Percentiles rank a stretch among this genome's conserved stretches.
Conservation (phyloP, 192 early-diverging fungal genomes). For the Irineochytrium annulatum region DNA sequence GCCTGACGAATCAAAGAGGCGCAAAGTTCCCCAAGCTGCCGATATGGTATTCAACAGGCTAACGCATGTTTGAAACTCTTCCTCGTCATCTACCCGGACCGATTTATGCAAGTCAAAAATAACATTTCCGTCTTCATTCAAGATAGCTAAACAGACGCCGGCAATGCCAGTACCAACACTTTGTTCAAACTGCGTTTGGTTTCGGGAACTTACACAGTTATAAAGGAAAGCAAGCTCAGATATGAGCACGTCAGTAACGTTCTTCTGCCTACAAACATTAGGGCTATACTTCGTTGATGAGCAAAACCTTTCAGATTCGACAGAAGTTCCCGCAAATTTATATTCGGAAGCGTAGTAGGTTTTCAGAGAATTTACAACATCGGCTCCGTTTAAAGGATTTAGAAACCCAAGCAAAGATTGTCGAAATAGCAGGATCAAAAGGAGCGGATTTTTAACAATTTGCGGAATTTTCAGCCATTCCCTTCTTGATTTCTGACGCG, state of each 20-base stretch:
- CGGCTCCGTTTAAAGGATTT: constrained; percentile 27
- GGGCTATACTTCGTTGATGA: too few relatives aligned
- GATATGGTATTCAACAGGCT: constrained; percentile 8
- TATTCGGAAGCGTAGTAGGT: constrained; percentile 25
- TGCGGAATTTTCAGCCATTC: constrained; percentile 47
- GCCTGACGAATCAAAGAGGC: neutral
- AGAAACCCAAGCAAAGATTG: constrained; percentile 55
- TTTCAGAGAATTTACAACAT: constrained; percentile 27
- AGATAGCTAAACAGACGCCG: constrained; percentile 27
- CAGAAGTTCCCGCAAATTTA: constrained; percentile 18
- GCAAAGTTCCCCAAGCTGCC: neutral
- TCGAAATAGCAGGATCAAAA: constrained; percentile 61
- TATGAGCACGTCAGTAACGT: constrained; percentile 29
- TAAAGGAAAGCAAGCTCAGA: constrained; percentile 48
- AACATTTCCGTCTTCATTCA: constrained; percentile 28
- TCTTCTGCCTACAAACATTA: too few relatives aligned
- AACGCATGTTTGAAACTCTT: constrained; percentile 12
- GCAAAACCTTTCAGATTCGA: neutral
- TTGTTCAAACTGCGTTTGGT: constrained; percentile 26
- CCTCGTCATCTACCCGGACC: constrained; percentile 5
- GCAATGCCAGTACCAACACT: constrained; percentile 43
- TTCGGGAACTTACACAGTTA: constrained; percentile 33
- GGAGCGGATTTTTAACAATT: constrained; percentile 49
- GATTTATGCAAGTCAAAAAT: constrained; percentile 23
- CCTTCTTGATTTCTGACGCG: too few relatives aligned